phyloP scores from a whole-genome alignment of 2,329 filamentous ascomycete genomes.

The Talaromyces sp. region DNA sequence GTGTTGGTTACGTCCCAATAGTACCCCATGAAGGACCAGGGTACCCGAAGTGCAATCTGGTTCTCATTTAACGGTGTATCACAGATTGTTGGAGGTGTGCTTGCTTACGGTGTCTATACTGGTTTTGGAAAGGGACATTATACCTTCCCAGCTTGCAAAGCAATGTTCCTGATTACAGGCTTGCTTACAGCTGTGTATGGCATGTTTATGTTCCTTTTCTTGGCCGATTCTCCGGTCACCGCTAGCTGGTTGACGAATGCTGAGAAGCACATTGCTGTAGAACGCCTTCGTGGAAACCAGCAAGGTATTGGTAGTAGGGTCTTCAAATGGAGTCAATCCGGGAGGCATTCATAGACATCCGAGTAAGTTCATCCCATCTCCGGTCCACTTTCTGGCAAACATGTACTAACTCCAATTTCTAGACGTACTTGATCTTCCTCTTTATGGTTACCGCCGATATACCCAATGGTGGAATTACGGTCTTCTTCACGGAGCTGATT shows the following conservation, averaged over 20 bases:
- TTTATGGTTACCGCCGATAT: conserved; percentile 2
- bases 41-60: neutral
- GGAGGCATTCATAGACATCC: conserved; percentile 6
- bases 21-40: neutral
- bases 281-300: conserved; percentile 8
- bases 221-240: neutral
- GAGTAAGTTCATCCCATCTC: neutral
- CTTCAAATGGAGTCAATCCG: conserved; percentile 4
- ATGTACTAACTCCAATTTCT: neutral
- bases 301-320: conserved; percentile 8
- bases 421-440: conserved; percentile 12
- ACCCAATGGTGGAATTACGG: conserved; percentile 1
- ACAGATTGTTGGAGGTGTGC: conserved; percentile 1
- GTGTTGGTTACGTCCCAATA: neutral
- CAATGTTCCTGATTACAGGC: neutral
- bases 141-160: neutral
- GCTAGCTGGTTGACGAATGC: neutral
- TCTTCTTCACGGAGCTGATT: conserved; percentile 5
- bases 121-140: neutral
- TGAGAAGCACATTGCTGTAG: conserved; percentile 1
- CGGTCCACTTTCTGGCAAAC: neutral
- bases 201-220: conserved; percentile 3
- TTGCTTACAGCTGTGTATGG: conserved; percentile 1
- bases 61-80: neutral
- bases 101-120: neutral